Evolutionary conservation across 306 rosid species (phyloP).

Genomic region (Malus asiatica): DNA sequence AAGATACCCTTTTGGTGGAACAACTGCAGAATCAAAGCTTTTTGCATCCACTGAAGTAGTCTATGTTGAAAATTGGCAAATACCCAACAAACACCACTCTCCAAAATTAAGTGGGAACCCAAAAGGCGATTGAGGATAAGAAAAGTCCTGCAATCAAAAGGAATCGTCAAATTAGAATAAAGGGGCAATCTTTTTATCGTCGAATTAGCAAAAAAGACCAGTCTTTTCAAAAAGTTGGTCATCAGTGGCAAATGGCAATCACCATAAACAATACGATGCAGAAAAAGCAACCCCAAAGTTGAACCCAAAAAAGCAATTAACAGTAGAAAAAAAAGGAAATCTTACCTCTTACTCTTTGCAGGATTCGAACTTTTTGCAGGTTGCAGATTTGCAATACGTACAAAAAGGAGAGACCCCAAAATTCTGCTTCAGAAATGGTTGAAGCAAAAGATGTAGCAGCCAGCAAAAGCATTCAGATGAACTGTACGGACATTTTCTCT

Average conservation of each 20-base stretch:
- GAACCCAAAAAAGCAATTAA: background rate
- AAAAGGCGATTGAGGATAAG: background rate
- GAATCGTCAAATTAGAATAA: background rate
- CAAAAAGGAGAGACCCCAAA: background rate
- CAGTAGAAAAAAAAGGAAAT: background rate
- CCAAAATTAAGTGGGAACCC: background rate
- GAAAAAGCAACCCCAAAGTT: background rate
- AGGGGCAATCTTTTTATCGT: background rate
- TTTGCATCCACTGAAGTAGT: constrained; percentile 10
- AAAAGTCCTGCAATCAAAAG: constrained; percentile 3
- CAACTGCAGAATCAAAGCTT: constrained; percentile 16
- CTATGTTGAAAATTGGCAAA: background rate
- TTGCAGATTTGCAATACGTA: background rate
- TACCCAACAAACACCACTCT: background rate
- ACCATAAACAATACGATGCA: background rate
- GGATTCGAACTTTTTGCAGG: background rate
- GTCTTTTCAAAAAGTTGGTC: background rate
- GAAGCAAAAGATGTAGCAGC: background rate
- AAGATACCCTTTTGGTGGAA: constrained; percentile 10
- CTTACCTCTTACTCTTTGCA: constrained; percentile 1
- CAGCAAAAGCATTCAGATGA: background rate
- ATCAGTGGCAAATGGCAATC: background rate
- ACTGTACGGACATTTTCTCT: background rate
- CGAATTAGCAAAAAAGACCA: background rate
- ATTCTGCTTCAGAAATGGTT: background rate